A percentile compares a stretch with the other conserved stretches of the same genome.
phyloP scores from a whole-genome alignment of 192 early-diverging fungal species.

The Coemansia sp. region DNA sequence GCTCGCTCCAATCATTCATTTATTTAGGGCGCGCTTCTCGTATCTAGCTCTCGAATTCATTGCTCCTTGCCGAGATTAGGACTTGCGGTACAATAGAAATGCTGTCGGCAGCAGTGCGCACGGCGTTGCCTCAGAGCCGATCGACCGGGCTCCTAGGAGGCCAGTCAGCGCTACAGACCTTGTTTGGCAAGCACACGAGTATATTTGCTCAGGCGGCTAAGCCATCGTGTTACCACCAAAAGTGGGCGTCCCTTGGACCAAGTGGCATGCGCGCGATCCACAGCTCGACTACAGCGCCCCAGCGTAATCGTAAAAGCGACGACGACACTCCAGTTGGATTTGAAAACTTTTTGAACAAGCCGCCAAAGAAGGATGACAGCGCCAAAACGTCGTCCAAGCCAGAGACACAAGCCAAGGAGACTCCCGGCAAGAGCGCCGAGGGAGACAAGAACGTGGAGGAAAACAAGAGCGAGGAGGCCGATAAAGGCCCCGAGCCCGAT shows the following conservation, averaged over 20 bases:
- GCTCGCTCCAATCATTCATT: not conserved
- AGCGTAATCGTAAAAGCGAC: conserved; percentile 13
- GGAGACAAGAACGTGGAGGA: conserved; percentile 10
- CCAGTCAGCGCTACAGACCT: not conserved
- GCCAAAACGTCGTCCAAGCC: conserved; percentile 9
- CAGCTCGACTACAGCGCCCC: conserved; percentile 19
- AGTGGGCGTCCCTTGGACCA: not conserved
- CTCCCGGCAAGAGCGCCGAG: conserved; percentile 15
- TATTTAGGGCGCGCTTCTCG: not conserved
- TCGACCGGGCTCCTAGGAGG: not conserved
- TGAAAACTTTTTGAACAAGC: conserved; percentile 67
- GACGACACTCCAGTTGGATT: conserved; percentile 64
- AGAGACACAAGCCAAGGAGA: not conserved
- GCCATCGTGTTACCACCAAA: not conserved
- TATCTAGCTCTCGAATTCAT: not conserved
- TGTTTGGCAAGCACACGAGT: not conserved
- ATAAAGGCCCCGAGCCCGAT: conserved; percentile 9
- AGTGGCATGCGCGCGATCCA: conserved; percentile 34
- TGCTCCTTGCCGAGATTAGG: not conserved
- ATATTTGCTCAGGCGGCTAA: not conserved
- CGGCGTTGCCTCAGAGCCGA: conserved; percentile 2
- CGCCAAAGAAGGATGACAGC: conserved; percentile 31
- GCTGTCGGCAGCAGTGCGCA: conserved; percentile 1
- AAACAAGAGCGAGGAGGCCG: conserved; percentile 4
- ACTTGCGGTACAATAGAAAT: not conserved